A percentile compares a stretch with the other conserved stretches of the same genome.
Conservation (phyloP, 1,284 basidiomycete species). For the Fomitopsis schrenkii region DNA sequence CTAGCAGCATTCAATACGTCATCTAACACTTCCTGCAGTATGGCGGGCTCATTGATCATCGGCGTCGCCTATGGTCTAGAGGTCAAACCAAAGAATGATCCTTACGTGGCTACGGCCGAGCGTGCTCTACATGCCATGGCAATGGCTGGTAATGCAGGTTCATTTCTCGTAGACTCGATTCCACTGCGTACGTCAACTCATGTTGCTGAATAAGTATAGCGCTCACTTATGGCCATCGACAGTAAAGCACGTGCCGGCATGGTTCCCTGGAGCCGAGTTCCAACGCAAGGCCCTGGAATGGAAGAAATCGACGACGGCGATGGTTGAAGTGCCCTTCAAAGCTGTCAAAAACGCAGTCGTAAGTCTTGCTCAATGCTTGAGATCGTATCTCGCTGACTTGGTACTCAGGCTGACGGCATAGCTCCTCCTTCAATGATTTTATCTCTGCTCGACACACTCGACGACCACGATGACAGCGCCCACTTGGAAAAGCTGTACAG, state of each 20-base stretch:
- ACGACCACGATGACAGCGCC: constrained; percentile 13
- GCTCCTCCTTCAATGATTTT: constrained; percentile 18
- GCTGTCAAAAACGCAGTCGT: constrained; percentile 27
- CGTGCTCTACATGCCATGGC: constrained; percentile 21
- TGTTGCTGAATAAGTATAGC: not conserved
- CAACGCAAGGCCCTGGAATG: constrained; percentile 41
- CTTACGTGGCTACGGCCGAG: constrained; percentile 25
- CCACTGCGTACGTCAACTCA: constrained; percentile 19
- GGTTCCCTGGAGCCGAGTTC: constrained; percentile 46
- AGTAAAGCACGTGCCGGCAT: constrained; percentile 39
- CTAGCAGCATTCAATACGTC: not conserved
- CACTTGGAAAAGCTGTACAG: constrained; percentile 15
- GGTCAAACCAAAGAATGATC: constrained; percentile 25
- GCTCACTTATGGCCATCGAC: not conserved
- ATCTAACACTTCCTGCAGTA: constrained; percentile 13
- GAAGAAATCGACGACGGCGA: constrained; percentile 22
- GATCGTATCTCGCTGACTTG: not conserved
- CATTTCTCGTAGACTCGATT: constrained; percentile 24
- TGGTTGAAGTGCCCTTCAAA: constrained; percentile 32
- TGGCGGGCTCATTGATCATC: constrained; percentile 26
- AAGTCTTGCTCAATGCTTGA: not conserved
- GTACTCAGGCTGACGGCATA: constrained; percentile 16
- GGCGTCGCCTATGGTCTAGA: constrained; percentile 25
- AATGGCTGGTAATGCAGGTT: constrained; percentile 21
- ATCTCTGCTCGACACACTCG: constrained; percentile 13